Evolutionary conservation across 2,329 filamentous ascomycete species (phyloP).

Genomic region (Hirsutella thompsonii): DNA sequence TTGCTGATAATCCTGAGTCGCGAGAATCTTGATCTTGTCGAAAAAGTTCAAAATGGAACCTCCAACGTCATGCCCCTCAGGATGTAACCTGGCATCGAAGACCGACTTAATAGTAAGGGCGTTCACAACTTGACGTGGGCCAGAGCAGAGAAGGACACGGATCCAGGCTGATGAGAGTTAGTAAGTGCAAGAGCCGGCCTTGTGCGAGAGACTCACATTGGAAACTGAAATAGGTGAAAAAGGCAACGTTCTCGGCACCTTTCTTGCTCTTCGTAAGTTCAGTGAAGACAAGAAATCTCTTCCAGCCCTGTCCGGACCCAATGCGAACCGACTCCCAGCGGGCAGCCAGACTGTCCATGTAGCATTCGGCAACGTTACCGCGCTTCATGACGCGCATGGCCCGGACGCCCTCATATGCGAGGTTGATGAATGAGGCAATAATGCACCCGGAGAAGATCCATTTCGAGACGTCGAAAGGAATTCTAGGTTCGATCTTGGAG

Average conservation of each 20-base stretch:
- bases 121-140: constrained; percentile 84
- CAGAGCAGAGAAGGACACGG: constrained; percentile 79
- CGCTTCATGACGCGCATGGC: constrained; percentile 71
- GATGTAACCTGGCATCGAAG: constrained; percentile 60
- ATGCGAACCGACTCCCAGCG: constrained; percentile 73
- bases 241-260: constrained; percentile 76
- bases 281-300: constrained; percentile 83
- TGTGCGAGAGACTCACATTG: constrained; percentile 33
- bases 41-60: constrained; percentile 66
- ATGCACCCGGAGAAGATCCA: constrained; percentile 95
- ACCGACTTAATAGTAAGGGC: constrained; percentile 79
- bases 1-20: constrained; percentile 61
- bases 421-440: constrained; percentile 74
- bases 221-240: constrained; percentile 79
- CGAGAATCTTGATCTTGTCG: constrained; percentile 63
- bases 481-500: constrained; percentile 64
- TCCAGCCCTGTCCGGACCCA: constrained; percentile 66
- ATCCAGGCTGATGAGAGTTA: constrained; percentile 53
- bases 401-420: constrained; percentile 66
- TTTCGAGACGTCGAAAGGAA: constrained; percentile 68
- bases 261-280: constrained; percentile 86
- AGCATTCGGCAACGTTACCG: constrained; percentile 81
- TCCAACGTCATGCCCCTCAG: constrained; percentile 36
- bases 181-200: neutral
- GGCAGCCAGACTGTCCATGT: constrained; percentile 77